These are phyloP conservation scores for Phenoliferia sp. DNA, from an alignment of 1,284 basidiomycete species.

Conservation along the genomic window DNA sequence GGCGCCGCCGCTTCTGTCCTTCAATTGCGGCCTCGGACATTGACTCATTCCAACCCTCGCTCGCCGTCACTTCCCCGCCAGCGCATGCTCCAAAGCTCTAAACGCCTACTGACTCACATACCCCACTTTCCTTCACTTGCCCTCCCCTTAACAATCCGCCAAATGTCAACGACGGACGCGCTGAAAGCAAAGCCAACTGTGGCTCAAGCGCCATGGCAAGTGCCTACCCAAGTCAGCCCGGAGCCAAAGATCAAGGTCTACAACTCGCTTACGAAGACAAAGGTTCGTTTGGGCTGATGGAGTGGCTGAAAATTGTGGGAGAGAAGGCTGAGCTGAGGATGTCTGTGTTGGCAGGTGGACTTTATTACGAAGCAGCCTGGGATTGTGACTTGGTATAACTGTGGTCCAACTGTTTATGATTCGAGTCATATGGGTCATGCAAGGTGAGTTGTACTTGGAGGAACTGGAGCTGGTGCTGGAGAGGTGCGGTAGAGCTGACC, in stretches of 20 bases:
- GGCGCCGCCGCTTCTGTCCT: neutral
- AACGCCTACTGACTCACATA: neutral
- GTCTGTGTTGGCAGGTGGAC: constrained; percentile 54
- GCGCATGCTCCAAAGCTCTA: neutral
- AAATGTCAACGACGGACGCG: neutral
- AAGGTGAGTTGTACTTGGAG: constrained; percentile 54
- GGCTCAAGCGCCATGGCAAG: neutral
- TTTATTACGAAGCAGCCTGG: constrained; percentile 75
- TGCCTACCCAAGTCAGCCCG: neutral
- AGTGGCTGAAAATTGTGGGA: neutral
- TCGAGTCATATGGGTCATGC: constrained; percentile 99
- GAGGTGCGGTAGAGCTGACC: no score
- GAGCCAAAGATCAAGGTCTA: constrained; percentile 53
- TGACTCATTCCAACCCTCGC: neutral
- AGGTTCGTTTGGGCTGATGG: constrained; percentile 56
- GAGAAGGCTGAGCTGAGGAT: neutral
- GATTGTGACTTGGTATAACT: constrained; percentile 77
- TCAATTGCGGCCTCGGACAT: neutral
- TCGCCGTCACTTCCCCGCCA: neutral
- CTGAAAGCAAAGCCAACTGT: neutral
- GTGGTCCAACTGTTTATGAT: constrained; percentile 98
- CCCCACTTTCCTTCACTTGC: neutral
- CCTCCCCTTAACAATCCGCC: neutral
- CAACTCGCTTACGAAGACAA: constrained; percentile 89
- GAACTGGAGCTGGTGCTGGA: neutral